Evolutionary conservation across 345 rosid genomes (phyloP).

Genomic region (Tarenaya hassleriana): DNA sequence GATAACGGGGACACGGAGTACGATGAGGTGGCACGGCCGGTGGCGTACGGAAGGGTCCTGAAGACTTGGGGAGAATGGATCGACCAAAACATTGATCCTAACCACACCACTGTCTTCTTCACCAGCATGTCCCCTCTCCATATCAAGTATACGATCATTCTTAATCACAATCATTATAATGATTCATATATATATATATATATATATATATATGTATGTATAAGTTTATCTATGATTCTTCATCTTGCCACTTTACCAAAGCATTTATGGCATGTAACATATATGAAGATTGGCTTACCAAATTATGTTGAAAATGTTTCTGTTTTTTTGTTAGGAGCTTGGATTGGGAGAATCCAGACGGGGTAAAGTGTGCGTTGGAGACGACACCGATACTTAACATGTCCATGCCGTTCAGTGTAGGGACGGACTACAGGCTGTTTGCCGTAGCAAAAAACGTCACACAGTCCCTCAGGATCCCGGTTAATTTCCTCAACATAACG

Average conservation of each 20-base stretch:
- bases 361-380: slow-evolving; percentile 65
- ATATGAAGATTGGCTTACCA: too few species aligned
- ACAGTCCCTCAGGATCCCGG: slow-evolving; percentile 36
- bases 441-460: slow-evolving; percentile 42
- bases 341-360: slow-evolving; percentile 81
- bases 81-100: slow-evolving; percentile 67
- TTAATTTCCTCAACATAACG: slow-evolving; percentile 58
- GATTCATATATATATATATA: too few species aligned
- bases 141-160: too few species aligned
- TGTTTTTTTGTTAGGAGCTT: slow-evolving; percentile 45
- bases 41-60: slow-evolving; percentile 63
- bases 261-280: too few species aligned
- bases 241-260: too few species aligned
- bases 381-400: slow-evolving; percentile 43
- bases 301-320: too few species aligned
- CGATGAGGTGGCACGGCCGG: slow-evolving; percentile 68
- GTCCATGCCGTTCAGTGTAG: slow-evolving; percentile 39
- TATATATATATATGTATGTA: too few species aligned
- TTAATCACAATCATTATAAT: too few species aligned
- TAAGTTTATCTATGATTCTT: too few species aligned
- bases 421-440: slow-evolving; percentile 54
- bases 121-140: slow-evolving; percentile 89
- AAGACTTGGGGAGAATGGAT: slow-evolving; percentile 87
- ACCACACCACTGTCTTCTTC: slow-evolving; percentile 76
- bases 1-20: slow-evolving; percentile 61